These are phyloP conservation scores for Carex sylvatica DNA, from an alignment of 202 grass and related monocot genomes.

Conservation along the genomic window DNA sequence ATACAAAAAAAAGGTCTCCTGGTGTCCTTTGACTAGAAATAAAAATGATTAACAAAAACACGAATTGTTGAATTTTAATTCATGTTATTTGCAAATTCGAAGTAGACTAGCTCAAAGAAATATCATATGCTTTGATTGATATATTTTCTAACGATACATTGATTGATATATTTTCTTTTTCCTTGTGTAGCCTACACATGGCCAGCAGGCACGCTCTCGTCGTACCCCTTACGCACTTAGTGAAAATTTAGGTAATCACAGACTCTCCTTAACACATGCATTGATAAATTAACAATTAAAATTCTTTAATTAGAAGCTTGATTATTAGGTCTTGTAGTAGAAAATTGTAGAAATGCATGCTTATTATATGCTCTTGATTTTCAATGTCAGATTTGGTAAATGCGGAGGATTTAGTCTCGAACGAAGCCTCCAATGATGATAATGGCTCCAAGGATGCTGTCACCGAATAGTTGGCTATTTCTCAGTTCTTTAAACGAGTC, in stretches of 20 bases:
- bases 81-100: not conserved
- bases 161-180: conserved; percentile 18
- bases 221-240: conserved; percentile 61
- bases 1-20: not conserved
- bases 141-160: no score
- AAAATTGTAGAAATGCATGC: conserved; percentile 1
- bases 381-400: not conserved
- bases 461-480: not conserved
- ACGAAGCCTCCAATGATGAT: conserved; percentile 32
- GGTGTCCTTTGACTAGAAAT: not conserved
- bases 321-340: not conserved
- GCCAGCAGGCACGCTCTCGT: conserved; percentile 58
- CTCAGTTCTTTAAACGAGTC: not conserved
- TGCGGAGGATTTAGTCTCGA: not conserved
- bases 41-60: not conserved
- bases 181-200: conserved; percentile 57
- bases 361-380: not conserved
- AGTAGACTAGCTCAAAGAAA: not conserved
- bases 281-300: not conserved
- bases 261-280: not conserved
- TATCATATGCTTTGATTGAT: not conserved
- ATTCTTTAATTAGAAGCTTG: not conserved
- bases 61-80: not conserved
- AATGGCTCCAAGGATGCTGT: not conserved
- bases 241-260: conserved; percentile 61